Base-by-base conservation (phyloP, 2,329 filamentous ascomycete genomes). In the Diaporthe sp. region DNA sequence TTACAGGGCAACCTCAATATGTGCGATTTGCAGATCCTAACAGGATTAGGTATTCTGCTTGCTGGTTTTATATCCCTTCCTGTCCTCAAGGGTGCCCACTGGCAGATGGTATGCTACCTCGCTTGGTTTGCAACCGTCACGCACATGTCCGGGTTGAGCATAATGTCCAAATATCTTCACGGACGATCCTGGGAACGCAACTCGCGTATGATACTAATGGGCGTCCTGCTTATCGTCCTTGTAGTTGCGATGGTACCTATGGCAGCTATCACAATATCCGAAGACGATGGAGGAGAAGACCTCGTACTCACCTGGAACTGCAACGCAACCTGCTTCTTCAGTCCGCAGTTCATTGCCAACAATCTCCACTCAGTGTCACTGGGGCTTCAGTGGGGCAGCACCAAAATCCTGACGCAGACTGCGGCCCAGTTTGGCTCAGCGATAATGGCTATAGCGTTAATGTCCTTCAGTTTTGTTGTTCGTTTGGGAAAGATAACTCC, bases 241-340 rank as follows among this genome's bases (percentile, higher is more conserved):
- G 22, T 60, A 2, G 57, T 60, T 39, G 57, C 57, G 1, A 60
- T 60, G 57, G 57, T 60, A 34, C 57, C 57, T 1, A 60, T 39
- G 22, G 31, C 57, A 25, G 34, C 57, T 34, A 60, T 60, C 57
- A 60, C 57, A 39, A 60, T 60, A 39, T 39, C 57, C 10, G 57
- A 60, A 34, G 57, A 60, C 22, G 57, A 60, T 60, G 57, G 57
- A 0, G 57, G 57, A 12, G 57, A 60, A 25, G 57, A 60, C 57
- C 57, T 60, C 34, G 5, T 60, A 15, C 34, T 60, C 22, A 39
- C 34, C 9, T 60, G 57, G 34, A 60, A 60, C 22, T 60, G 57
- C 7, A 25, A 60, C 57, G 57, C 57, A 13, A 60, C 34, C 57
- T 60, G 57, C 57, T 60, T 60, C 57, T 60, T 60, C 8, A 60